Evolutionary conservation across 2,329 filamentous ascomycete genomes (phyloP), one percentile per base, ranked within the genome.

Genomic region (Exophiala oligosperma): DNA sequence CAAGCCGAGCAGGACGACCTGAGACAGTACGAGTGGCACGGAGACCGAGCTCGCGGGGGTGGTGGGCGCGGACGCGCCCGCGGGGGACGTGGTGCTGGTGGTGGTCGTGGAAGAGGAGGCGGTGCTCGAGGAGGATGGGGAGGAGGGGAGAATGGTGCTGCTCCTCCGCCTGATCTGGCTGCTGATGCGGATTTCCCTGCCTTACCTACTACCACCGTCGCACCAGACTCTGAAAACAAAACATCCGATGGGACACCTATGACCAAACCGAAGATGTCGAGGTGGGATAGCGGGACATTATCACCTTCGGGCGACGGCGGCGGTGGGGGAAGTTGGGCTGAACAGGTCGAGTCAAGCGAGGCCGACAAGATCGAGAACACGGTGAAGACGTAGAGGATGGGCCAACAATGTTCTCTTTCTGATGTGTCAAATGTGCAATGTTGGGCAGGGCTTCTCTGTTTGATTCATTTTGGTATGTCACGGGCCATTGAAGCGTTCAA

Each of bases 311-410:
- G 35, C n/a, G 49, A 32, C n/a, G 58, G 48, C 9, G 55, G 47
- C 2, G 63, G 50, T 14, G 64, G 60, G 7, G 64, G 63, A 4
- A 66, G 60, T 40, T 69, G 67, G 67, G 67, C 67, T 11, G 67
- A 69, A 41, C 61, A 63, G 37, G 63, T 68, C 46, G 65, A 67
- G 26, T 60, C 62, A 24, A 63, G 57, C 43, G 64, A 62, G 46
- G 52, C 60, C n/a, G 56, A 43, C 4, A 43, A 56, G 32, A 54
- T 51, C 21, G 37, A 41, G 37, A 50, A 54, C 23, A n/a, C 59
- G 21, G 21, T 21, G n/a, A 37, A 24, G 43, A 26, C 3, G 32
- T 35, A 35, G 32, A 35, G 17, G 6, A 35, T 35, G 32, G 32
- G 7, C 32, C 7, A 9, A 35, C 11, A 9, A 35, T 11, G 9